Evolutionary conservation across 75 land plant genomes (phyloP).

Genomic region (Pinus albicaulis): DNA sequence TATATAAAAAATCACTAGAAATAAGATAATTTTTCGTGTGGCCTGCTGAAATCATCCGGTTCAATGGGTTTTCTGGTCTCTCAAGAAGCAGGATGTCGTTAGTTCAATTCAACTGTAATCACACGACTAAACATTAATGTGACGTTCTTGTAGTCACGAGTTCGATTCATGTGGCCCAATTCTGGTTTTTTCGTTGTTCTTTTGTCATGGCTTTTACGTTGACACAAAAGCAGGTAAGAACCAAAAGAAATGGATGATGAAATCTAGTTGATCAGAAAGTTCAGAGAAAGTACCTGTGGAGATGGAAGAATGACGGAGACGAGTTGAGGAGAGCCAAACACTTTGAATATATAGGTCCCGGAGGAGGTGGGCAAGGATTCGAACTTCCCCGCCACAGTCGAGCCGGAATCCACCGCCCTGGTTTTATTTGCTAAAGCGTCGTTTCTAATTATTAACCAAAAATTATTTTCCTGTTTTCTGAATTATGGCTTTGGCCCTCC

Average conservation of each 20-base stretch:
- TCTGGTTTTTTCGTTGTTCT: neutral
- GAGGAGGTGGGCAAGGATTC: neutral
- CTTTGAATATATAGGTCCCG: neutral
- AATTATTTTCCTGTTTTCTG: too few species aligned
- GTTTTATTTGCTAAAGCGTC: neutral
- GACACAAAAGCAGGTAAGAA: neutral
- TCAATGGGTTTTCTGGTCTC: too few species aligned
- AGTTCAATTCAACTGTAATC: too few species aligned
- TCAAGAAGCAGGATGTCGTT: too few species aligned
- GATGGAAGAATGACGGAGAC: neutral
- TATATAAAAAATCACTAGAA: too few species aligned
- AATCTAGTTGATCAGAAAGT: too few species aligned
- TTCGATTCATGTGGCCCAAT: too few species aligned
- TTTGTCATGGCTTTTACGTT: neutral
- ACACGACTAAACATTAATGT: neutral
- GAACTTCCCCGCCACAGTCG: neutral
- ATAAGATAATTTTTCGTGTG: too few species aligned
- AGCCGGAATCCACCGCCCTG: neutral
- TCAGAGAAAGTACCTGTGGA: neutral
- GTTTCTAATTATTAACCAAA: too few species aligned
- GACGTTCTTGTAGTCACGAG: neutral
- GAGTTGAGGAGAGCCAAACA: neutral
- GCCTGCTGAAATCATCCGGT: too few species aligned
- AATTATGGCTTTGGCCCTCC: too few species aligned
- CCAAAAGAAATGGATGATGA: neutral